These are phyloP conservation scores for Phaeolepiota aurea DNA, from an alignment of 768 basidiomycete species.

Conservation along the genomic window DNA sequence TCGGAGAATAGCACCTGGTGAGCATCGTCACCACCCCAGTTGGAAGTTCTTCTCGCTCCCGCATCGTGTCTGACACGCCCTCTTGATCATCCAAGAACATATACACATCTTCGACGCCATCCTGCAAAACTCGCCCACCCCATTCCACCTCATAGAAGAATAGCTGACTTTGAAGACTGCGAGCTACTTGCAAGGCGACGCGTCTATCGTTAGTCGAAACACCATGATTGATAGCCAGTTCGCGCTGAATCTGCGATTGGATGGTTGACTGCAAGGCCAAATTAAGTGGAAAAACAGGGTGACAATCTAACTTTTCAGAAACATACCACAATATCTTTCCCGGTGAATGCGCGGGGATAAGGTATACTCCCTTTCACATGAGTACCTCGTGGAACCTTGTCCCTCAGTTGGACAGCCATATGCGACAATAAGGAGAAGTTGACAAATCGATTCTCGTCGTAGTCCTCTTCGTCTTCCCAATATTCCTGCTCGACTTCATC, in stretches of 20 bases:
- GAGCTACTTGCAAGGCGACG: constrained; percentile 80
- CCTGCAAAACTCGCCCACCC: constrained; percentile 74
- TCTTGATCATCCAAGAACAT: constrained; percentile 84
- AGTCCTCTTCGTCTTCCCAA: constrained; percentile 58
- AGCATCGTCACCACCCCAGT: constrained; percentile 87
- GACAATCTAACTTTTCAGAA: constrained; percentile 6
- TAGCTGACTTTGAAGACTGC: constrained; percentile 84
- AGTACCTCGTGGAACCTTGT: constrained; percentile 79
- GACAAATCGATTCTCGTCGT: constrained; percentile 58
- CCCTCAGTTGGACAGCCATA: constrained; percentile 80
- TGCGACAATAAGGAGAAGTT: constrained; percentile 85
- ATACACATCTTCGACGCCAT: constrained; percentile 90
- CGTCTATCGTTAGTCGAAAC: constrained; percentile 72
- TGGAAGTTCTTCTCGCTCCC: constrained; percentile 64
- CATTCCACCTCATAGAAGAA: constrained; percentile 98
- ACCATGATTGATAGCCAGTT: constrained; percentile 69
- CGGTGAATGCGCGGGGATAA: constrained; percentile 87
- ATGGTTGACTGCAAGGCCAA: constrained; percentile 63
- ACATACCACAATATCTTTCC: constrained; percentile 89
- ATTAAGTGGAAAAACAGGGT: neutral
- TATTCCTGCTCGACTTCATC: constrained; percentile 41
- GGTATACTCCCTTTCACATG: constrained; percentile 93
- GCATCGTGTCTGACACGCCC: constrained; percentile 48
- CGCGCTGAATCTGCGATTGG: constrained; percentile 79
- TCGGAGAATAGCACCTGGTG: constrained; percentile 85